Evolutionary conservation across 495 filamentous ascomycete genomes (phyloP).

Genomic region (Penicillium flavigenum): DNA sequence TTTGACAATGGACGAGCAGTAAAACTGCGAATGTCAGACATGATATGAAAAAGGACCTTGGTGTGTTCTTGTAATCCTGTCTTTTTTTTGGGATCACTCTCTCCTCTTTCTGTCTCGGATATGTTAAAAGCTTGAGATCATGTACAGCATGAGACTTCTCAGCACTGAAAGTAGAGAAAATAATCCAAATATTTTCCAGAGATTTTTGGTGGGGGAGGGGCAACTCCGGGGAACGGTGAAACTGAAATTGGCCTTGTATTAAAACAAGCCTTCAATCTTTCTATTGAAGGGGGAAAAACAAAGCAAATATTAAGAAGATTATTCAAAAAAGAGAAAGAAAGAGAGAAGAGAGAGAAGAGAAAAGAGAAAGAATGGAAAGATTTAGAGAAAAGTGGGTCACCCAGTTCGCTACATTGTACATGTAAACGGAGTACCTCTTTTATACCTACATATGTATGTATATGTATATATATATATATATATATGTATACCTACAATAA

Average conservation of each 20-base stretch:
- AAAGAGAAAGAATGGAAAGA: background rate
- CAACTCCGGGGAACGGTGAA: background rate
- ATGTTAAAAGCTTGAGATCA: background rate
- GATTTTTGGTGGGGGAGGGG: constrained; percentile 3
- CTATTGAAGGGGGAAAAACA: background rate
- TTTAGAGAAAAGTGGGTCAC: background rate
- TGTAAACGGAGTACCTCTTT: too few species aligned
- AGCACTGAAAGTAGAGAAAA: too few species aligned
- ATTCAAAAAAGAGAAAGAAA: background rate
- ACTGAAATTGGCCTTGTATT: too few species aligned
- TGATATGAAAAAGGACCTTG: constrained; percentile 10
- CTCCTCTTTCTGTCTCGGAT: background rate
- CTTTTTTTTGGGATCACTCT: background rate
- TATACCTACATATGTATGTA: background rate
- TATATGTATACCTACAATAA: background rate
- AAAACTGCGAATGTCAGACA: constrained; percentile 47
- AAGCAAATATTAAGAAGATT: background rate
- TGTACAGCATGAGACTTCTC: background rate
- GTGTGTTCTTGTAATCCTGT: background rate
- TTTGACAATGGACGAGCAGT: constrained; percentile 55
- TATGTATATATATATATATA: background rate
- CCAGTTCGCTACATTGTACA: too few species aligned
- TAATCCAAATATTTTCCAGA: background rate
- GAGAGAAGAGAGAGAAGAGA: background rate
- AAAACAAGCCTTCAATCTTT: too few species aligned